Base-by-base conservation (phyloP, 2,329 filamentous ascomycete species). In the Pyrenochaeta sp. region DNA sequence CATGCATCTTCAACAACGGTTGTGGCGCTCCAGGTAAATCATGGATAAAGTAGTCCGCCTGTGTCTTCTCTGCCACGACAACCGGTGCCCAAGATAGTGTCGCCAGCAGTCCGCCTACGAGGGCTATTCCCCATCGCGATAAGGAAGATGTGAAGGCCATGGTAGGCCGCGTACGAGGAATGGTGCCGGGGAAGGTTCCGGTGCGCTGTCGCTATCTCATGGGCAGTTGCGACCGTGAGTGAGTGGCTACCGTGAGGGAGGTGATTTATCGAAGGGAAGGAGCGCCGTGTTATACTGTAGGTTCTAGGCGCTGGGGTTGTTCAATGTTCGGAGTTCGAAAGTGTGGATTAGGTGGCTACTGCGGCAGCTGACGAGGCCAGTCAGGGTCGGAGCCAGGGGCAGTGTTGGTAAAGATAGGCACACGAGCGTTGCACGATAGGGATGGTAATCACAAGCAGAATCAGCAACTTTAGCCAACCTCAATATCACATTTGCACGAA, bases 1-100 rank as follows among this genome's bases (percentile, higher is more conserved):
- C 94, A 84, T 98, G 95, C 94, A 98, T 98, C 84, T 97, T 97
- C 73, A 97, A 80, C 60, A 92, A 80, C 37, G 92, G 89, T 66
- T 88, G 83, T 9, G 96, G 94, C 54, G 91, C 88, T 32, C 96
- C 95, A 5, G 95, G 95, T 22, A 99, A 84, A 8, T 89, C 87
- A 69, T 88, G 88, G 52, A 99, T 90, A 80, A 90, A 98, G 79
- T 97, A 99, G 77, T 99, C 93, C 32, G 90, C 91, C 46, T 91
- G 90, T 2, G 85, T 84, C 74, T 87, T 88, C 30, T 67, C 64
- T 68, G 79, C 84, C 36, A 60, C 61, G 36, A 56, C 62, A 51
- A 67, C 65, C 1, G 75, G 73, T 30, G 77, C 64, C 72, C 73
- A 72, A 30, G 74, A 67, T 40, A 72, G 54, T 22, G 75, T 66